Evolutionary conservation across 208 protist species (phyloP).

Genomic region (Leishmania aethiopica): DNA sequence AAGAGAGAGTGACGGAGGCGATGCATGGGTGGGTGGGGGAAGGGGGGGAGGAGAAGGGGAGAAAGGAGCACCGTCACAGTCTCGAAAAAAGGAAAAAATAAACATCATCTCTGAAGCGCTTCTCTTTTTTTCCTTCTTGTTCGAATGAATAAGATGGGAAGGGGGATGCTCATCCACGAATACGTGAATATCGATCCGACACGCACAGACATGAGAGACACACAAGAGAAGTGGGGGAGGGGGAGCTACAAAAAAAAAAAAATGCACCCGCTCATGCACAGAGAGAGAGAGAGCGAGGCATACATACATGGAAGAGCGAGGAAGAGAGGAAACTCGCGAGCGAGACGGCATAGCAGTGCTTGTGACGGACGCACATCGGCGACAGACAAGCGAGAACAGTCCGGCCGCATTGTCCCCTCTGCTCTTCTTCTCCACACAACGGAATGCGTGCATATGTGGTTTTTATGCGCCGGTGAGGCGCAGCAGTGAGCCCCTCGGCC

Average conservation of each 20-base stretch:
- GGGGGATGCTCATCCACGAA: neutral
- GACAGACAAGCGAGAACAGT: neutral
- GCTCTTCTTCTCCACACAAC: neutral
- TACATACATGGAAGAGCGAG: neutral
- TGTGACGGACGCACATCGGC: neutral
- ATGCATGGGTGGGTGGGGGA: neutral
- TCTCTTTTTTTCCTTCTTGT: neutral
- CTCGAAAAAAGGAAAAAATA: neutral
- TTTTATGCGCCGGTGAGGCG: neutral
- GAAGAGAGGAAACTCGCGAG: neutral
- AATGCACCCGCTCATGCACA: neutral
- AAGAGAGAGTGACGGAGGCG: neutral
- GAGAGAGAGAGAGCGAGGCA: neutral
- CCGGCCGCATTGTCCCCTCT: neutral
- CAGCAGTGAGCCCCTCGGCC: neutral
- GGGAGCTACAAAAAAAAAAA: neutral
- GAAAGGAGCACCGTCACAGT: no score
- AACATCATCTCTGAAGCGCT: no score
- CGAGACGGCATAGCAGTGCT: no score
- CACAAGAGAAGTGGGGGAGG: neutral
- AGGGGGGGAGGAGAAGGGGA: neutral
- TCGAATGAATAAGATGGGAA: neutral
- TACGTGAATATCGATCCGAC: neutral
- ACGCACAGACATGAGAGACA: neutral
- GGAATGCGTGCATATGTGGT: neutral